A percentile compares a stretch with the other conserved stretches of the same genome.
These are phyloP conservation scores for Moniliella sp. DNA, from an alignment of 1,284 basidiomycete genomes.

Conservation along the genomic window DNA sequence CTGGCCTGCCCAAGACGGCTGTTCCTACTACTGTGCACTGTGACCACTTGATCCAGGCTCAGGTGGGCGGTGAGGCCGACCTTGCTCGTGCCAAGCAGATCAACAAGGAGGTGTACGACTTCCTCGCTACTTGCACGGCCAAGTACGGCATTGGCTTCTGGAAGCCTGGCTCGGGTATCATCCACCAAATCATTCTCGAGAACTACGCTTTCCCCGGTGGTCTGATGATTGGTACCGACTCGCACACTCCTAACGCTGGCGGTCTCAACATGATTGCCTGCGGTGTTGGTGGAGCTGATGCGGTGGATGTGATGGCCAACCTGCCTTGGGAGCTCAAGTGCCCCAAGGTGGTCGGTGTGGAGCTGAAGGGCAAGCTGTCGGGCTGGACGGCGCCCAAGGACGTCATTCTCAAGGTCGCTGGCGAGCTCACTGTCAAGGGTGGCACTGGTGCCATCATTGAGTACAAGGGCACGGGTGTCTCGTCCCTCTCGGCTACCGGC, in stretches of 20 bases:
- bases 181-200: slow-evolving; percentile 53
- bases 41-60: slow-evolving; percentile 95
- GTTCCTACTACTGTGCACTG: slow-evolving; percentile 84
- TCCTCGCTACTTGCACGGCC: slow-evolving; percentile 85
- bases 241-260: slow-evolving; percentile 95
- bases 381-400: slow-evolving; percentile 96
- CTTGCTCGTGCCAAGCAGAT: slow-evolving; percentile 72
- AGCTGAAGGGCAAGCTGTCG: slow-evolving; percentile 75
- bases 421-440: slow-evolving; percentile 34
- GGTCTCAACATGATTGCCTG: slow-evolving; percentile 97
- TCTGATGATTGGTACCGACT: slow-evolving; percentile 98
- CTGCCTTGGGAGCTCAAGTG: slow-evolving; percentile 98
- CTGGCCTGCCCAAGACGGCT: slow-evolving; percentile 60
- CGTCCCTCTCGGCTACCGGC: slow-evolving; percentile 87
- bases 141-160: slow-evolving; percentile 99
- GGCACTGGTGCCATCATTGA: slow-evolving; percentile 34
- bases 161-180: slow-evolving; percentile 87
- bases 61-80: slow-evolving; percentile 77
- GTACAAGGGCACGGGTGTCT: slow-evolving; percentile 48
- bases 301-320: slow-evolving; percentile 91
- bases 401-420: slow-evolving; percentile 32
- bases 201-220: slow-evolving; percentile 98
- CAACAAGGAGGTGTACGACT: slow-evolving; percentile 99
- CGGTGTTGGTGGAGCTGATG: slow-evolving; percentile 96
- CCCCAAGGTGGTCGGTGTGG: slow-evolving; percentile 94